Evolutionary conservation across 345 rosid species (phyloP).

Genomic region (Dovyalis caffra): DNA sequence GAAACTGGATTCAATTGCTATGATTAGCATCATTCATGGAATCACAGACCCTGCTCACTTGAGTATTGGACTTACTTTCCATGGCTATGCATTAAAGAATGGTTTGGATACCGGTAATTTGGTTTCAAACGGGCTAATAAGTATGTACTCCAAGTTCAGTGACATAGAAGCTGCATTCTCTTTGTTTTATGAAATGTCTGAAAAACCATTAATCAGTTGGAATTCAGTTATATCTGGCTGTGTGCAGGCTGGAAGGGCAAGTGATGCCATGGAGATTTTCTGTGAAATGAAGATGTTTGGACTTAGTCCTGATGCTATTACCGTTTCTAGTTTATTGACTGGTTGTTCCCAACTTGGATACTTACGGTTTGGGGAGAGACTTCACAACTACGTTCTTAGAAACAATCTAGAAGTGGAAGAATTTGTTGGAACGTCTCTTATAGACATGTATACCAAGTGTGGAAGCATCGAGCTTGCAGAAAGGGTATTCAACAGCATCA

Average conservation of each 20-base stretch:
- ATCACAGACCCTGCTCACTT: constrained; percentile 36
- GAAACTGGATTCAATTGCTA: constrained; percentile 72
- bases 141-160: constrained; percentile 61
- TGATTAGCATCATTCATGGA: constrained; percentile 68
- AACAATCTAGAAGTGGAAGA: constrained; percentile 52
- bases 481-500: constrained; percentile 50
- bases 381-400: constrained; percentile 56
- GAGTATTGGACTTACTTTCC: constrained; percentile 52
- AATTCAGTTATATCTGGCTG: constrained; percentile 82
- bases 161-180: constrained; percentile 47
- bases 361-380: constrained; percentile 56
- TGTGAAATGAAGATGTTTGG: constrained; percentile 55
- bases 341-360: constrained; percentile 70
- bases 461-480: constrained; percentile 58
- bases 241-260: constrained; percentile 60
- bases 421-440: constrained; percentile 72
- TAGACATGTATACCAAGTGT: constrained; percentile 81
- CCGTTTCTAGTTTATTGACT: constrained; percentile 59
- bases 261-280: constrained; percentile 50
- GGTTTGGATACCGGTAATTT: constrained; percentile 48
- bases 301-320: constrained; percentile 53
- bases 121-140: constrained; percentile 70
- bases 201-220: constrained; percentile 65
- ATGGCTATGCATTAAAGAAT: constrained; percentile 55
- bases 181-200: constrained; percentile 48